Evolutionary conservation across 768 basidiomycete species (phyloP), one percentile per base, ranked within the genome.

Genomic region (Gymnopilus dilepis): DNA sequence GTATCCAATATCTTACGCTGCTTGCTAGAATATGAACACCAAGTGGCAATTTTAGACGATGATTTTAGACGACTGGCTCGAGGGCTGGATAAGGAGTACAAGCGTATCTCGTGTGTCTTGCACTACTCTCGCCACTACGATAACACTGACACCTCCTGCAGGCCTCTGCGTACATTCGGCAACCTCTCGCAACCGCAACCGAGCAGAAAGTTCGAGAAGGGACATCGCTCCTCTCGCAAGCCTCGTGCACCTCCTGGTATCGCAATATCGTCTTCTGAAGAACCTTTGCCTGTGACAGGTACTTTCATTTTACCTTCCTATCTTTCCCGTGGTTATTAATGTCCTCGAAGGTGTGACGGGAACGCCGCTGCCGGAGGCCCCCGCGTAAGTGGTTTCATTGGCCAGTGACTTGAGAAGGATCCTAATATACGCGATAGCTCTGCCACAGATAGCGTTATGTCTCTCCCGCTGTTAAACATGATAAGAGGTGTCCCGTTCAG

Each of bases 361-460:
- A 62, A 61, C 62, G 17, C 40, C 60, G 43, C 55, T 71, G 42
- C 74, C 72, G 34, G 70, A 67, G 55, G 67, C 73, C 37, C 73
- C 74, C 42, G 57, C 58, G 73, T 75, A 65, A 65, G 28, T 13
- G 21, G 21, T 56, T 59, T 51, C 53, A 50, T 40, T 24, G 54
- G 47, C 53, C 45, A 51, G 56, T 59, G 61, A 48, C 12, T 51
- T 24, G 33, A 21, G 48, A 37, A 42, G 51, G 43, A 41, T 42
- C 40, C 62, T 67, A 38, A 61, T 31, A n/a, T 33, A 12, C 64
- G 33, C 34, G 58, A 51, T 61, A 81, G 81, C 24, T 78, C 79
- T 55, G 78, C 80, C 50, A 75, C 76, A 30, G 76, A 76, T 47
- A 84, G 82, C 57, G 82, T 84, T 33, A 79, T 79, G 65, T 82